phyloP scores from a whole-genome alignment of 352 stramenopile species.

The Bremia lactucae region DNA sequence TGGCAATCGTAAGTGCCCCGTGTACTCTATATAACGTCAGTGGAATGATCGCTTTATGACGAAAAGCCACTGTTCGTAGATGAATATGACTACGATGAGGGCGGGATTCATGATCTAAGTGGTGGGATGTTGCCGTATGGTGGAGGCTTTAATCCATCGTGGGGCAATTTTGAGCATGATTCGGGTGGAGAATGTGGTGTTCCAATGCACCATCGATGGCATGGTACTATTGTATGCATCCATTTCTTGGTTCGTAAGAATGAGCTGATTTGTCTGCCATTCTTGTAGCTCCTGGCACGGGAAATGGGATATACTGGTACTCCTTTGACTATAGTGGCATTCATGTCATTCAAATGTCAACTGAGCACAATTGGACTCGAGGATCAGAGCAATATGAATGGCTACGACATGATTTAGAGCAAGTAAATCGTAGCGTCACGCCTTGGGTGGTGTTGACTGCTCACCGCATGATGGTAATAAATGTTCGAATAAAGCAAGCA shows the following conservation, averaged over 20 bases:
- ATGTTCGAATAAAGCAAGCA: no score
- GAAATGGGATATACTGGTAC: constrained; percentile 78
- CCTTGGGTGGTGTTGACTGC: constrained; percentile 88
- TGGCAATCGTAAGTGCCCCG: constrained; percentile 46
- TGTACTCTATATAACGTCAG: background rate
- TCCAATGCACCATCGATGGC: constrained; percentile 54
- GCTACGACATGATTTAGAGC: constrained; percentile 65
- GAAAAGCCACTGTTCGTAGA: constrained; percentile 21
- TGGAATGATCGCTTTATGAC: background rate
- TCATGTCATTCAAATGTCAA: constrained; percentile 86
- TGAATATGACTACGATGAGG: constrained; percentile 57
- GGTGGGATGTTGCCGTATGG: constrained; percentile 28
- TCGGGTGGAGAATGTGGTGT: constrained; percentile 57
- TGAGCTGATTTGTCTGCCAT: background rate
- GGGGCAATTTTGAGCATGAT: constrained; percentile 58
- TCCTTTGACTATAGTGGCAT: constrained; percentile 84
- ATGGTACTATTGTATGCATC: no score
- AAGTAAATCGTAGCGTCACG: constrained; percentile 68
- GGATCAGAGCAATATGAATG: constrained; percentile 84
- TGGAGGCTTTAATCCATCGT: constrained; percentile 45
- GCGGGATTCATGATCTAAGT: constrained; percentile 45
- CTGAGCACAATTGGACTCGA: constrained; percentile 82
- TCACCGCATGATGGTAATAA: constrained; percentile 81
- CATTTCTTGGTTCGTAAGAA: no score
- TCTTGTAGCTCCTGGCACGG: constrained; percentile 41